A percentile compares a stretch with the other conserved stretches of the same genome.
Evolutionary conservation across 2,329 filamentous ascomycete species (phyloP).

Genomic region (Colletotrichum nymphaeae): DNA sequence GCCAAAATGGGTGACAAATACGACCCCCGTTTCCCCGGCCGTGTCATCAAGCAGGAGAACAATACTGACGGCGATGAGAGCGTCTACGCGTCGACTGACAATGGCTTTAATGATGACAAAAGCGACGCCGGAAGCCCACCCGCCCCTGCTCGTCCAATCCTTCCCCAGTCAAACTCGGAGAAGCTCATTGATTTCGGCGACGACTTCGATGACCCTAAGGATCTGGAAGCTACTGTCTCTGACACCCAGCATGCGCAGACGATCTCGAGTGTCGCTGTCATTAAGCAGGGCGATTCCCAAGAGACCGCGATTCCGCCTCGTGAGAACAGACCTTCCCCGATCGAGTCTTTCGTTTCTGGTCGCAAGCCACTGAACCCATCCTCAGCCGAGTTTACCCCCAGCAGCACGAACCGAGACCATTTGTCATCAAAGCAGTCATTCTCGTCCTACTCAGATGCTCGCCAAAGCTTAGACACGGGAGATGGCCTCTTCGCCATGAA

Average conservation of each 20-base stretch:
- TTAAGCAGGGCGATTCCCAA: not conserved
- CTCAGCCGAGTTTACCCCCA: not conserved
- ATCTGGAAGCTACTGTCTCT: not conserved
- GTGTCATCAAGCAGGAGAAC: not conserved
- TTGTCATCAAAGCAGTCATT: not conserved
- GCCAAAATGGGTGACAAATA: not conserved
- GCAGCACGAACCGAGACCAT: not conserved
- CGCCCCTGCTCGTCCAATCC: not conserved
- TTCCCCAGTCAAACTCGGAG: not conserved
- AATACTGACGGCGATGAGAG: not conserved
- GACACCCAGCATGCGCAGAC: not conserved
- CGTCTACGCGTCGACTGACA: conserved; percentile 20
- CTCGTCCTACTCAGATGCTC: conserved; percentile 12
- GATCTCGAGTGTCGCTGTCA: not conserved
- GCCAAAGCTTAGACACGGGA: not conserved
- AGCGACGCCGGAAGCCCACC: not conserved
- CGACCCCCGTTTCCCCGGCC: not conserved
- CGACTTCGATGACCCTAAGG: not conserved
- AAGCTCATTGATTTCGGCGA: conserved; percentile 24
- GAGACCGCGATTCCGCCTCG: not conserved
- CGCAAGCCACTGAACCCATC: not conserved
- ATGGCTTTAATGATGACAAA: conserved; percentile 16
- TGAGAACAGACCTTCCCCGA: not conserved
- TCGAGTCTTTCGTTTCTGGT: not conserved
- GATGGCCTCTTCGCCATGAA: not conserved